phyloP scores from a whole-genome alignment of 805 yeast genomes.

The Saccharomycopsis sp. region DNA sequence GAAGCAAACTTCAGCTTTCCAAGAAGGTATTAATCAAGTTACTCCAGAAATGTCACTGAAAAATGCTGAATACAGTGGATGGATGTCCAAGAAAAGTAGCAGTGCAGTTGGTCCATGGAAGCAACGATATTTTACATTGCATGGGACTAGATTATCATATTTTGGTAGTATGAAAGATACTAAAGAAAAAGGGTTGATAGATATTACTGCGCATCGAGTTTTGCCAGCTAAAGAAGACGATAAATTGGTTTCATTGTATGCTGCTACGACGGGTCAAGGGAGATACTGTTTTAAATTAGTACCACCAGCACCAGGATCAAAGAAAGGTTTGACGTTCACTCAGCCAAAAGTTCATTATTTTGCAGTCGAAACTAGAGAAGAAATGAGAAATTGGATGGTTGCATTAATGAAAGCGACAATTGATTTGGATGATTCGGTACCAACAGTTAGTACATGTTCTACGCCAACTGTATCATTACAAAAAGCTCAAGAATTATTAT shows the following conservation, averaged over 20 bases:
- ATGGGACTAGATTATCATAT: slow-evolving; percentile 89
- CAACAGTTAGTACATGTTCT: slow-evolving; percentile 85
- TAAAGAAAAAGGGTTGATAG: slow-evolving; percentile 87
- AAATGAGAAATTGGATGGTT: slow-evolving; percentile 92
- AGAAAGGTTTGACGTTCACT: slow-evolving; percentile 91
- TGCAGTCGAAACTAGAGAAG: slow-evolving; percentile 88
- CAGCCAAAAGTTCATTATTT: slow-evolving; percentile 94
- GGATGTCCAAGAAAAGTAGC: slow-evolving; percentile 93
- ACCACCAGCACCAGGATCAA: slow-evolving; percentile 97
- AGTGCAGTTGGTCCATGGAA: slow-evolving; percentile 88
- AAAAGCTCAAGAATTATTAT: slow-evolving; percentile 79
- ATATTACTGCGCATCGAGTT: slow-evolving; percentile 90
- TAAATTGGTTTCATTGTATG: slow-evolving; percentile 76
- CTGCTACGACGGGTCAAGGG: slow-evolving; percentile 93
- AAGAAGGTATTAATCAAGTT: slow-evolving; percentile 77
- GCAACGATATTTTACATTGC: slow-evolving; percentile 73
- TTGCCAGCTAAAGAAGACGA: slow-evolving; percentile 80
- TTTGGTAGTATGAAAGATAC: slow-evolving; percentile 72
- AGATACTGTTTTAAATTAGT: slow-evolving; percentile 83
- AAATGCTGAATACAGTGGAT: slow-evolving; percentile 75
- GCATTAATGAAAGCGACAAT: slow-evolving; percentile 94
- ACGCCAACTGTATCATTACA: slow-evolving; percentile 91
- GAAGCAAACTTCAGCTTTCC: slow-evolving; percentile 69
- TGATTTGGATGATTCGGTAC: slow-evolving; percentile 87
- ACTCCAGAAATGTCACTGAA: slow-evolving; percentile 74